Evolutionary conservation across 345 rosid genomes (phyloP).

Genomic region (Populus davidiana): DNA sequence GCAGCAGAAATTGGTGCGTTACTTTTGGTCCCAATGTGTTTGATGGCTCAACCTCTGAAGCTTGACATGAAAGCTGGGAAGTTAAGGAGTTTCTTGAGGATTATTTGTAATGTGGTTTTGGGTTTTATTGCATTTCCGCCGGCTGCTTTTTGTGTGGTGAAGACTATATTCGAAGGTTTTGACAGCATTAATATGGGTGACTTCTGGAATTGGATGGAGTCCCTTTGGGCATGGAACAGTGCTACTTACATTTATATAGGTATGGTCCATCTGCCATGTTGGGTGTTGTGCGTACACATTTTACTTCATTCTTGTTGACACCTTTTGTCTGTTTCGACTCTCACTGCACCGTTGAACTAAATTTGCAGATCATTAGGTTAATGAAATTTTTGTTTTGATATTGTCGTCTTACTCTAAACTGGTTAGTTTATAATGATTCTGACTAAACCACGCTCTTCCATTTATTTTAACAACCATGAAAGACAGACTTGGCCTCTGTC

Average conservation of each 20-base stretch:
- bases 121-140: conserved; percentile 63
- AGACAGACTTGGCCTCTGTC: no score
- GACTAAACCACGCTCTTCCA: no score
- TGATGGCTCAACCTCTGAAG: conserved; percentile 68
- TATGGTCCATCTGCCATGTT: conserved; percentile 81
- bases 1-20: conserved; percentile 87
- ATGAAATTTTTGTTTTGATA: no score
- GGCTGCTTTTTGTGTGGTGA: conserved; percentile 45
- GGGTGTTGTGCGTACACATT: conserved; percentile 50
- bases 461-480: no score
- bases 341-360: background rate
- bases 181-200: conserved; percentile 45
- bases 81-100: conserved; percentile 36
- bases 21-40: conserved; percentile 67
- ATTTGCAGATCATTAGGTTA: background rate
- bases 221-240: conserved; percentile 91
- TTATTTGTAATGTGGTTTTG: conserved; percentile 47
- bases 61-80: conserved; percentile 44
- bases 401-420: no score
- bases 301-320: conserved; percentile 47
- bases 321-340: background rate
- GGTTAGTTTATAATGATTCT: no score
- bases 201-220: conserved; percentile 85
- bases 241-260: conserved; percentile 87
- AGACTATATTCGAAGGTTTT: conserved; percentile 46